Evolutionary conservation across 1,284 basidiomycete genomes (phyloP).

Genomic region (Baeospora myosura): DNA sequence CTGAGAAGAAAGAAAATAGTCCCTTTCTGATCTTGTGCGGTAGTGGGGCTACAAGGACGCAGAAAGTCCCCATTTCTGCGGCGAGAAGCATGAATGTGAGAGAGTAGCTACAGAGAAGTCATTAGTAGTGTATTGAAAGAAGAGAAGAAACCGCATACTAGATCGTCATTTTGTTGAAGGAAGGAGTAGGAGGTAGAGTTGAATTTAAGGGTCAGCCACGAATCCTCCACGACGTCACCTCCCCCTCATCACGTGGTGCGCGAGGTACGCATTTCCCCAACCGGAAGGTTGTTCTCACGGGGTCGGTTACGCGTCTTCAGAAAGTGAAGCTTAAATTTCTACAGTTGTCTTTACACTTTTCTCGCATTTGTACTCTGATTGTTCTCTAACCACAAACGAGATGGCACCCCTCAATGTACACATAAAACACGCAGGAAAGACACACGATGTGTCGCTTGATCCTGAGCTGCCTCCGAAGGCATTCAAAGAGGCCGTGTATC

Average conservation of each 20-base stretch:
- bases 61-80: conserved; percentile 74
- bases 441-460: conserved; percentile 60
- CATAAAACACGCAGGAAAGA: conserved; percentile 89
- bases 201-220: background rate
- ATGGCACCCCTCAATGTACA: conserved; percentile 69
- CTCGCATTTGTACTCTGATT: conserved; percentile 1
- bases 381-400: conserved; percentile 1
- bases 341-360: too few species aligned
- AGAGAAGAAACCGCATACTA: conserved; percentile 3
- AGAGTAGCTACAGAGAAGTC: conserved; percentile 44
- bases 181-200: background rate
- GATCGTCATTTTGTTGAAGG: conserved; percentile 12
- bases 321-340: too few species aligned
- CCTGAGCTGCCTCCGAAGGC: conserved; percentile 56
- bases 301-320: too few species aligned
- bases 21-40: conserved; percentile 68
- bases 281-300: too few species aligned
- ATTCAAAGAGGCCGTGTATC: conserved; percentile 82
- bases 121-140: background rate
- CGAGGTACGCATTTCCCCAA: too few species aligned
- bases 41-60: conserved; percentile 67
- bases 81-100: conserved; percentile 74
- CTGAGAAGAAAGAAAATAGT: conserved; percentile 72
- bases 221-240: too few species aligned
- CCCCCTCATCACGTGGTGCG: too few species aligned